phyloP scores from a whole-genome alignment of 2,329 filamentous ascomycete genomes.

The Aureobasidium sp. region DNA sequence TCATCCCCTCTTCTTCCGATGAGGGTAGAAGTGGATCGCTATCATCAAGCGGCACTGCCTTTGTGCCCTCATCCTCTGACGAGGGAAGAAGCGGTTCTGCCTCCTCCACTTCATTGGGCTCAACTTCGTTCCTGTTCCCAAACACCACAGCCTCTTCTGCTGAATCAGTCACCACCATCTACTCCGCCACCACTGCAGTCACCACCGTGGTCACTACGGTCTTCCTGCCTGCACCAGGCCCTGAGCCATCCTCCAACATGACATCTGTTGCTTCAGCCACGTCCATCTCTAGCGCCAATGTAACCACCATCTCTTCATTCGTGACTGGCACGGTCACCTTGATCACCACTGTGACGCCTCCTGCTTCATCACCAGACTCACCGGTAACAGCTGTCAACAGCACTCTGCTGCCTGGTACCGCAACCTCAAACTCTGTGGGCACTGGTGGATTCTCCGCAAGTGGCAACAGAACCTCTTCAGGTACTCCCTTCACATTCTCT shows the following conservation, averaged over 20 bases:
- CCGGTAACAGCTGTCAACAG: constrained; percentile 17
- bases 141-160: background rate
- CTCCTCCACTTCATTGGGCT: background rate
- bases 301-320: constrained; percentile 8
- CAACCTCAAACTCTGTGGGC: constrained; percentile 12
- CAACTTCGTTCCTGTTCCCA: background rate
- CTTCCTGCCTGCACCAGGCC: background rate
- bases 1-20: constrained; percentile 1
- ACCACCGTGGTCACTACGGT: constrained; percentile 11
- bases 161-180: constrained; percentile 1
- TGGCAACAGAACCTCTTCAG: background rate
- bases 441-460: background rate
- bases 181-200: constrained; percentile 7
- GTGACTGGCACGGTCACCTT: constrained; percentile 6
- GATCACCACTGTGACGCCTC: constrained; percentile 19
- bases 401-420: constrained; percentile 13
- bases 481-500: background rate
- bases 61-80: constrained; percentile 6
- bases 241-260: background rate
- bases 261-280: background rate
- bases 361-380: constrained; percentile 23
- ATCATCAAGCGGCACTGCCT: background rate
- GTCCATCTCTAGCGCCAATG: background rate
- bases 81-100: constrained; percentile 3
- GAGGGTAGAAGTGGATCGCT: constrained; percentile 1